These are phyloP conservation scores for Pseudocercospora musae DNA, from an alignment of 2,329 filamentous ascomycete genomes.

Conservation along the genomic window DNA sequence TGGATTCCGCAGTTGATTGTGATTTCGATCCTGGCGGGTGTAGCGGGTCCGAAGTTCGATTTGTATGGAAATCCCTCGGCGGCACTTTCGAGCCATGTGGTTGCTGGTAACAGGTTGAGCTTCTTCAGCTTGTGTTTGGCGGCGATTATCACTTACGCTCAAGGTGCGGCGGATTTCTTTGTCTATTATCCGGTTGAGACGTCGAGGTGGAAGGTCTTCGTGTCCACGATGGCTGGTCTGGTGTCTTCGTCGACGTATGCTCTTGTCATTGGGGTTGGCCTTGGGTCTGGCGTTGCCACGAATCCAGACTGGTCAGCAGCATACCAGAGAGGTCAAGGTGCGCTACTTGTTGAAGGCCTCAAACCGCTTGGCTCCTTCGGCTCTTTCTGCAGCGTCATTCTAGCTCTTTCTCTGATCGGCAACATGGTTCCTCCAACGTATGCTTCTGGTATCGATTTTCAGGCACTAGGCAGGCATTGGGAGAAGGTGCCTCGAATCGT, in stretches of 20 bases:
- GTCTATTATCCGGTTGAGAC: conserved; percentile 61
- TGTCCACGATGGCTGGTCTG: conserved; percentile 56
- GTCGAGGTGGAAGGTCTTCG: conserved; percentile 53
- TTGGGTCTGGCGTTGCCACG: conserved; percentile 55
- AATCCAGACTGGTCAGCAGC: conserved; percentile 56
- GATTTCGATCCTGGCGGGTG: conserved; percentile 59
- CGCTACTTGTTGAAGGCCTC: conserved; percentile 62
- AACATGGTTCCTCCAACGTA: conserved; percentile 66
- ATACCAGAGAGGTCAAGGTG: conserved; percentile 54
- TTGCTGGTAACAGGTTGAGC: conserved; percentile 58
- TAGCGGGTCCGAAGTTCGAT: conserved; percentile 60
- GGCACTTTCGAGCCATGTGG: conserved; percentile 48
- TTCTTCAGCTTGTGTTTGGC: conserved; percentile 69
- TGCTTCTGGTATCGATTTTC: conserved; percentile 64
- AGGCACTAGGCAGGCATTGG: conserved; percentile 60
- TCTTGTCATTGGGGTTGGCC: conserved; percentile 60
- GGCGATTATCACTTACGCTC: conserved; percentile 61
- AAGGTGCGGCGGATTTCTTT: conserved; percentile 64
- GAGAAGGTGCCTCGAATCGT: conserved; percentile 59
- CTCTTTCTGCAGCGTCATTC: conserved; percentile 63
- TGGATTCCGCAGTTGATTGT: conserved; percentile 63
- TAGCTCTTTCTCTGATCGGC: conserved; percentile 62
- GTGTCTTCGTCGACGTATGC: conserved; percentile 58
- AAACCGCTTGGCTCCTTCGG: conserved; percentile 59
- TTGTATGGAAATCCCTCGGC: conserved; percentile 46